Evolutionary conservation across 768 basidiomycete species (phyloP).

Genomic region (Calocybe indica): DNA sequence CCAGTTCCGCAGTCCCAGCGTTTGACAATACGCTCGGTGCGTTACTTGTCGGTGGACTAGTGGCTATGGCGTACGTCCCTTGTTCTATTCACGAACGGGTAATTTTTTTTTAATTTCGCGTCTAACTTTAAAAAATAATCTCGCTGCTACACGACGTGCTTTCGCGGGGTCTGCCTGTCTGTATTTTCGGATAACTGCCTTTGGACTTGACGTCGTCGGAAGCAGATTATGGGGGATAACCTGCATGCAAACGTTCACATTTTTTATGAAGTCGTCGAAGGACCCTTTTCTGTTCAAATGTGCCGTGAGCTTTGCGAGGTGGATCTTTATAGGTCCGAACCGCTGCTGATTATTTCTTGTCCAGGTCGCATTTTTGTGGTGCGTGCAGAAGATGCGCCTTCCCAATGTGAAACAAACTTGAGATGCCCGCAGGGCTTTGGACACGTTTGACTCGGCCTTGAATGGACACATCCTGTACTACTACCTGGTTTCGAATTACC

Average conservation of each 20-base stretch:
- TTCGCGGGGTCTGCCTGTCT: no score
- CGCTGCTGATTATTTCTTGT: not conserved
- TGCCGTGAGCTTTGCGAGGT: constrained; percentile 26
- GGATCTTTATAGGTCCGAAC: not conserved
- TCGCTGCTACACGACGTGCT: no score
- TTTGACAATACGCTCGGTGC: constrained; percentile 51
- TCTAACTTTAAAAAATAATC: no score
- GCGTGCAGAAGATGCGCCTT: constrained; percentile 7
- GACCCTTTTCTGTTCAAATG: constrained; percentile 25
- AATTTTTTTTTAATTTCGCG: not conserved
- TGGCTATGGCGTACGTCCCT: constrained; percentile 43
- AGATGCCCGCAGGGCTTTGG: constrained; percentile 33
- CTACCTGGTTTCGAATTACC: constrained; percentile 52
- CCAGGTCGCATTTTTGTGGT: constrained; percentile 31
- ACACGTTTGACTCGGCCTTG: constrained; percentile 50
- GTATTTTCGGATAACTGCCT: no score
- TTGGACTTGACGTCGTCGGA: not conserved
- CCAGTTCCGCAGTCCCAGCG: constrained; percentile 11
- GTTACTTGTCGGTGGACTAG: constrained; percentile 45
- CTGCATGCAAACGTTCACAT: constrained; percentile 47
- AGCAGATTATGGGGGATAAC: constrained; percentile 56
- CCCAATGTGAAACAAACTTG: not conserved
- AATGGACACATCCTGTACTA: constrained; percentile 51
- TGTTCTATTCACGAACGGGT: not conserved
- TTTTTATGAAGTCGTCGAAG: constrained; percentile 31